phyloP scores from a whole-genome alignment of 2,329 filamentous ascomycete genomes.

The Elsinoe arachidis region DNA sequence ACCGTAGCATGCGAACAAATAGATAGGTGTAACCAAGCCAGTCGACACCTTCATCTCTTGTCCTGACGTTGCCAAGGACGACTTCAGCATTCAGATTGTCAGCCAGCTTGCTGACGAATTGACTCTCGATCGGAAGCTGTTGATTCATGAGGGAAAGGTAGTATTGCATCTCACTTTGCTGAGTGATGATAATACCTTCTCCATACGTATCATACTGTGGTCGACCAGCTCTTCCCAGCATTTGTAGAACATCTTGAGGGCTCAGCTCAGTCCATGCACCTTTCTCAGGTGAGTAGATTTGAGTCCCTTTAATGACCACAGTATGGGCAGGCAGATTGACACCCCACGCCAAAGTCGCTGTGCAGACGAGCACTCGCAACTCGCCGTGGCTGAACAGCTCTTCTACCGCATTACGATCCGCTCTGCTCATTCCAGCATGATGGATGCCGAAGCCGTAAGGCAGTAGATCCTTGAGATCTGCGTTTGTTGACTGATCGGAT shows the following conservation, averaged over 20 bases:
- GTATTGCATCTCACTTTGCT: conserved; percentile 89
- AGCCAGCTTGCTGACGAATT: conserved; percentile 83
- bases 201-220: conserved; percentile 97
- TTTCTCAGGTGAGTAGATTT: conserved; percentile 96
- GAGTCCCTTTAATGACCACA: conserved; percentile 97
- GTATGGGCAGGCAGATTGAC: conserved; percentile 96
- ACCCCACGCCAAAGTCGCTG: conserved; percentile 97
- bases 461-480: conserved; percentile 84
- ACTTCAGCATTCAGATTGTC: conserved; percentile 96
- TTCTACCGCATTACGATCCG: conserved; percentile 91
- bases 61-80: conserved; percentile 86
- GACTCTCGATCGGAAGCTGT: conserved; percentile 94
- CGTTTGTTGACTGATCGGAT: conserved; percentile 70
- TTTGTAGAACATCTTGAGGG: conserved; percentile 94
- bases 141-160: conserved; percentile 95
- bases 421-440: conserved; percentile 91
- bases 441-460: conserved; percentile 98
- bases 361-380: conserved; percentile 93
- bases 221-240: conserved; percentile 93
- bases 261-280: conserved; percentile 97
- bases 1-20: conserved; percentile 94
- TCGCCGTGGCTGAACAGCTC: conserved; percentile 86
- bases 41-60: conserved; percentile 91
- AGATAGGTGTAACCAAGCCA: conserved; percentile 98
- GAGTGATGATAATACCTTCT: conserved; percentile 97